Evolutionary conservation across 371 early-diverging fungal genomes (phyloP), one percentile per base, ranked within the genome.

Genomic region (Coemansia linderi): DNA sequence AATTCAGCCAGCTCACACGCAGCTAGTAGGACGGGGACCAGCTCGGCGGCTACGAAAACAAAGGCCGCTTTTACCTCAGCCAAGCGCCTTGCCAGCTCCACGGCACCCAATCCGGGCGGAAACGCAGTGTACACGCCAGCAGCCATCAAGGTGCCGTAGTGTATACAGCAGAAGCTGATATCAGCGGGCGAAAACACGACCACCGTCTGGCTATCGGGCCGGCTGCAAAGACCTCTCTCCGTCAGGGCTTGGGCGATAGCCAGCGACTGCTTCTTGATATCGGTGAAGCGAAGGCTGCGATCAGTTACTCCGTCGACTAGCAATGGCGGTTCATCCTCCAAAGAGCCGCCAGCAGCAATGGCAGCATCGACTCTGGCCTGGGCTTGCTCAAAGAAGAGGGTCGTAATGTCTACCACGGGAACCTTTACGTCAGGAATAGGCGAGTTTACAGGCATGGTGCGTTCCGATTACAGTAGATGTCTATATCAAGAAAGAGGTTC

Each of bases 131-230:
- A 67, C 8, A 62, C 52, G 17, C 77, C 77, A 15, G 71, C 80
- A 9, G 69, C 70, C 60, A 80, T 46, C 24, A 80, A 43, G 3
- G 61, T 54, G 19, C 73, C 80, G 13, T 64, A 61, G 44, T 77
- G 63, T 0, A 73, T 57, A 15, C 67, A n/a, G 43, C 58, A 60
- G 22, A 66, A 44, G 40, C 50, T 27, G 24, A 75, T 69, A 12
- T 61, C 36, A 31, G 46, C 17, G 0, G 63, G 66, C 6, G 63
- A 13, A 15, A 66, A 65, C 38, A 74, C 75, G 13, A 37, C 69
- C 6, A 31, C 39, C 10, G 65, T 41, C 56, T 31, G 56, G 2
- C 9, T 9, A 5, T 36, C 31, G 12, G 37, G 15, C 19, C 29
- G 29, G 36, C 66, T 24, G 38, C 71, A 27, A 36, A 71, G 59